Percentiles rank a stretch among this genome's conserved stretches.
Evolutionary conservation across 768 basidiomycete species (phyloP).

Genomic region (Rhodosporidiobolus sp.): DNA sequence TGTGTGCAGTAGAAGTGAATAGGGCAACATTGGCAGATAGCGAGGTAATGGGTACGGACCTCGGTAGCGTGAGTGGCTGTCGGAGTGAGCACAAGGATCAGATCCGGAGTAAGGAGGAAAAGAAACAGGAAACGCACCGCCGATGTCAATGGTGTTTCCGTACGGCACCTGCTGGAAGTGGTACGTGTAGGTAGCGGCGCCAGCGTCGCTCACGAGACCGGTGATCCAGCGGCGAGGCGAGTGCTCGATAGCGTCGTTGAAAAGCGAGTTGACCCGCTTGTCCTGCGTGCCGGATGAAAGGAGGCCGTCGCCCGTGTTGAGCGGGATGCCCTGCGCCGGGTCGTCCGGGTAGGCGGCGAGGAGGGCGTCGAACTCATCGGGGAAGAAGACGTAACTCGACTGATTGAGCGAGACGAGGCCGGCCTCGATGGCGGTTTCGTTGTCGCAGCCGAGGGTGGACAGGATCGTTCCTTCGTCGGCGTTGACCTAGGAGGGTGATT

Average conservation of each 20-base stretch:
- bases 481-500: background rate
- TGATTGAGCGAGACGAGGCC: constrained; percentile 13
- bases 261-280: constrained; percentile 33
- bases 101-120: background rate
- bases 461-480: constrained; percentile 19
- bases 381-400: background rate
- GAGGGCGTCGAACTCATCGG: background rate
- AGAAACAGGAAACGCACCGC: background rate
- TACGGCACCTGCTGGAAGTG: background rate
- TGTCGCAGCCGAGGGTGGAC: background rate
- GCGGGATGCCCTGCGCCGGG: constrained; percentile 39
- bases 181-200: background rate
- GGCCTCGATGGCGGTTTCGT: constrained; percentile 12
- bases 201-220: background rate
- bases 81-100: too few species aligned
- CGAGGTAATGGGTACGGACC: too few species aligned
- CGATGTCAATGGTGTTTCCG: background rate
- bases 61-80: too few species aligned
- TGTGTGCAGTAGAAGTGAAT: background rate
- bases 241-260: background rate
- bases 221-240: background rate
- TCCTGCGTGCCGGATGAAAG: constrained; percentile 27
- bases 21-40: too few species aligned
- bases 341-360: constrained; percentile 41
- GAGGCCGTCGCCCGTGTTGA: constrained; percentile 35